A percentile compares a stretch with the other conserved stretches of the same genome.
These are phyloP conservation scores for Ceriops decandra DNA, from an alignment of 345 rosid genomes.

Conservation along the genomic window DNA sequence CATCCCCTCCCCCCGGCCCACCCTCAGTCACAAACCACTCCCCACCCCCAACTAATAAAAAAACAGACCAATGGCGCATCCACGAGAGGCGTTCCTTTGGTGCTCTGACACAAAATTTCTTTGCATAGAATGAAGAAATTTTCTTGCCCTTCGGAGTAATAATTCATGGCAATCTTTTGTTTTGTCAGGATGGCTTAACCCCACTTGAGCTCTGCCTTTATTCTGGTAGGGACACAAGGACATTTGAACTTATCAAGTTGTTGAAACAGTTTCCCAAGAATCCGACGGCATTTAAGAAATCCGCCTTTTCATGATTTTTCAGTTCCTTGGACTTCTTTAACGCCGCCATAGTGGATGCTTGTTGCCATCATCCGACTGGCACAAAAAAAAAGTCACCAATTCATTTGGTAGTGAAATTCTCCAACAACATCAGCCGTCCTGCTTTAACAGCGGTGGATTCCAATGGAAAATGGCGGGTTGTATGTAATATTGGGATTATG, in stretches of 20 bases:
- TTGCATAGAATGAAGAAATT: too few species aligned
- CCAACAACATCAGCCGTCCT: background rate
- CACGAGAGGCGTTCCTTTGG: too few species aligned
- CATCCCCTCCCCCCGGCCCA: too few species aligned
- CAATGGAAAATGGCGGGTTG: too few species aligned
- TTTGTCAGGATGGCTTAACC: constrained; percentile 68
- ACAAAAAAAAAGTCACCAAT: background rate
- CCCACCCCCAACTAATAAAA: too few species aligned
- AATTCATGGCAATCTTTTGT: background rate
- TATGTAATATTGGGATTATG: too few species aligned
- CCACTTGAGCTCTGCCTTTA: constrained; percentile 79
- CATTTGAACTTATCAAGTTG: constrained; percentile 67
- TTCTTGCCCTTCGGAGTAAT: background rate
- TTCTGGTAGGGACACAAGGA: constrained; percentile 55
- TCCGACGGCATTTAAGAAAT: background rate
- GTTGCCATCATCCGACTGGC: background rate
- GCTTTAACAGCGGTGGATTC: too few species aligned
- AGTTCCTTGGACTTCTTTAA: background rate
- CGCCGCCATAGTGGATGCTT: background rate
- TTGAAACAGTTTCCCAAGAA: constrained; percentile 61
- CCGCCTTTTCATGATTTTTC: background rate
- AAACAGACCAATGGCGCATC: too few species aligned
- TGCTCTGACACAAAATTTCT: too few species aligned
- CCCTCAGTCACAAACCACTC: too few species aligned
- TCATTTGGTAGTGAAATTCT: background rate